Conservation (phyloP, 352 stramenopile genomes). For the Globisporangium nodosum region DNA sequence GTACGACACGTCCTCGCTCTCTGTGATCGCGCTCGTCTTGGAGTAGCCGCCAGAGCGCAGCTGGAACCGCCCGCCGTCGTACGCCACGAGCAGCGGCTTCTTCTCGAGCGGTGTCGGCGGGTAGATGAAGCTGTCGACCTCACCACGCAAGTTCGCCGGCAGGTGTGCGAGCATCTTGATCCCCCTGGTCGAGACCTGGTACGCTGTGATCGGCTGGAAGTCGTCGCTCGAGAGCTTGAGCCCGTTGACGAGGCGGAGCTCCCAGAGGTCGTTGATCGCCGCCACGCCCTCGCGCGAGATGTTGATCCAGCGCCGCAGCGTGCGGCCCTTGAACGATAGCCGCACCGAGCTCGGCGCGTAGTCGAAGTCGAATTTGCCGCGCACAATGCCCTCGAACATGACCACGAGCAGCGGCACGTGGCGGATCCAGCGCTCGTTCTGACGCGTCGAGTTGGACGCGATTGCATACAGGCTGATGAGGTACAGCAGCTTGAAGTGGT, state of each 20-base stretch:
- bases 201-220: slow-evolving; percentile 95
- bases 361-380: slow-evolving; percentile 94
- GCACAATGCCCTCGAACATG: slow-evolving; percentile 95
- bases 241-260: slow-evolving; percentile 90
- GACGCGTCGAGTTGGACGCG: slow-evolving; percentile 78
- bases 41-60: slow-evolving; percentile 79
- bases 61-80: slow-evolving; percentile 76
- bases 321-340: slow-evolving; percentile 90
- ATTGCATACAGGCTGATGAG: slow-evolving; percentile 94
- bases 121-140: slow-evolving; percentile 66
- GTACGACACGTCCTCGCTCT: slow-evolving; percentile 97
- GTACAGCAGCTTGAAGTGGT: slow-evolving; percentile 96
- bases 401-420: slow-evolving; percentile 94
- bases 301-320: slow-evolving; percentile 88
- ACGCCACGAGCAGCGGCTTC: slow-evolving; percentile 42
- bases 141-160: slow-evolving; percentile 52
- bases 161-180: slow-evolving; percentile 84
- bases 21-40: slow-evolving; percentile 90
- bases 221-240: slow-evolving; percentile 92
- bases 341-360: slow-evolving; percentile 94
- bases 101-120: slow-evolving; percentile 38
- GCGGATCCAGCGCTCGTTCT: slow-evolving; percentile 95
- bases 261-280: slow-evolving; percentile 93
- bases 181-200: slow-evolving; percentile 92
- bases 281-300: slow-evolving; percentile 93